These are phyloP conservation scores for Mycena kentingensis DNA, from an alignment of 768 basidiomycete species.

Conservation along the genomic window DNA sequence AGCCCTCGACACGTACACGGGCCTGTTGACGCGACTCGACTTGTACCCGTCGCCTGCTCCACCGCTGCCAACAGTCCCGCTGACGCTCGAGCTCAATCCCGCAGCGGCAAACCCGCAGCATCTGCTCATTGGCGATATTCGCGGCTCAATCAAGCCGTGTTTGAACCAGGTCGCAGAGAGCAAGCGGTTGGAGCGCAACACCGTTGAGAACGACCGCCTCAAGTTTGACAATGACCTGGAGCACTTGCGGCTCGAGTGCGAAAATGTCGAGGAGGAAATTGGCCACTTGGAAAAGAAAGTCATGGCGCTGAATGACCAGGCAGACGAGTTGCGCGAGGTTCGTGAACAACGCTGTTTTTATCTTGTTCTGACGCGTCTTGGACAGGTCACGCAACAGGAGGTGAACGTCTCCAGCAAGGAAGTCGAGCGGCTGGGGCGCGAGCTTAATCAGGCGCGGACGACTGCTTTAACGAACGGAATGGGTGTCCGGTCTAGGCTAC, in stretches of 20 bases:
- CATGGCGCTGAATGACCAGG: conserved; percentile 66
- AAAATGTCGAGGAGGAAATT: conserved; percentile 80
- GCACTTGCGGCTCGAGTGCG: conserved; percentile 71
- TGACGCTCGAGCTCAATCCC: conserved; percentile 79
- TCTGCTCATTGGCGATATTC: conserved; percentile 71
- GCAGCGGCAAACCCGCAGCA: conserved; percentile 71
- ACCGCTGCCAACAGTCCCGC: conserved; percentile 72
- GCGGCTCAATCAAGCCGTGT: conserved; percentile 75
- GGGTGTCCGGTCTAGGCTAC: conserved; percentile 76
- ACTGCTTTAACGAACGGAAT: conserved; percentile 81
- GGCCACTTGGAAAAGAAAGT: conserved; percentile 75
- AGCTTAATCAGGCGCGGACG: conserved; percentile 72
- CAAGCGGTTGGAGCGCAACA: conserved; percentile 67
- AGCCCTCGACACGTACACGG: conserved; percentile 77
- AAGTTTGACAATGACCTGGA: conserved; percentile 84
- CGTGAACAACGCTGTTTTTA: neutral
- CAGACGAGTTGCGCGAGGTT: conserved; percentile 73
- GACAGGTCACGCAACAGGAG: conserved; percentile 77
- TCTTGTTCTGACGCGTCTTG: no score
- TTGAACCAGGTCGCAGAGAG: conserved; percentile 71
- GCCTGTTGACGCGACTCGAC: conserved; percentile 71
- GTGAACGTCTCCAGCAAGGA: conserved; percentile 66
- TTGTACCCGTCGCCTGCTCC: conserved; percentile 73
- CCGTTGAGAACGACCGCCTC: conserved; percentile 76
- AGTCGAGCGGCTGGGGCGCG: conserved; percentile 66